These are phyloP conservation scores for Epichloe bromicola DNA, from an alignment of 2,329 filamentous ascomycete genomes.

Conservation along the genomic window DNA sequence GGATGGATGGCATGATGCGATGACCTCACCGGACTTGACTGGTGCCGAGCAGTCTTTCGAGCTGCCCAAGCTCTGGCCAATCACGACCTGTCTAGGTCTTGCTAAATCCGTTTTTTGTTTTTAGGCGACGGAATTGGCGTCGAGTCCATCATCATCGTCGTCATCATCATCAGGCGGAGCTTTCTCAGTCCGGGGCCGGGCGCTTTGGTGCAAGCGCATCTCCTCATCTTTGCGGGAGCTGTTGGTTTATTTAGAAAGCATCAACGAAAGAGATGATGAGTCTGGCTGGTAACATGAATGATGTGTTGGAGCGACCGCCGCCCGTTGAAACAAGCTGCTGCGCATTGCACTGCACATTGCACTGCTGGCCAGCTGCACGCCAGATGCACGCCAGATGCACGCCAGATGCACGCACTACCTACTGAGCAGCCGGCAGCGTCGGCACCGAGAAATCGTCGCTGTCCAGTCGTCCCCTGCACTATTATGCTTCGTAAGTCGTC, in stretches of 20 bases:
- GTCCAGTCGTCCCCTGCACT: neutral
- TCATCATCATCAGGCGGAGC: neutral
- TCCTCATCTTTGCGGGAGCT: neutral
- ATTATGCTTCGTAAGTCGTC: no score
- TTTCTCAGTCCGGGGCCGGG: neutral
- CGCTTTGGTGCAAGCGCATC: neutral
- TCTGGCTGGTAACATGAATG: no score
- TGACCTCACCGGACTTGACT: constrained; percentile 6
- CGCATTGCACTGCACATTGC: no score
- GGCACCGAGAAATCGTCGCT: neutral
- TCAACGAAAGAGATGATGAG: neutral
- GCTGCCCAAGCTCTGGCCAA: constrained; percentile 1
- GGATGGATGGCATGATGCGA: neutral
- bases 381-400: neutral
- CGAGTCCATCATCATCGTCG: neutral
- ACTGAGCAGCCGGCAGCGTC: neutral
- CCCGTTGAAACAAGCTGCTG: no score
- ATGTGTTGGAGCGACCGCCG: neutral
- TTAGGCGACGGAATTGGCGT: neutral
- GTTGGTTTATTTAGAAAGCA: no score
- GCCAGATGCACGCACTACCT: neutral
- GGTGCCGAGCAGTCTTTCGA: neutral
- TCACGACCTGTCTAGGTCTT: neutral
- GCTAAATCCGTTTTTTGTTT: neutral
- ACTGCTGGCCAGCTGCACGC: neutral